Evolutionary conservation across 108 stramenopile genomes (phyloP).

Genomic region (Nannochloropsis gaditana): DNA sequence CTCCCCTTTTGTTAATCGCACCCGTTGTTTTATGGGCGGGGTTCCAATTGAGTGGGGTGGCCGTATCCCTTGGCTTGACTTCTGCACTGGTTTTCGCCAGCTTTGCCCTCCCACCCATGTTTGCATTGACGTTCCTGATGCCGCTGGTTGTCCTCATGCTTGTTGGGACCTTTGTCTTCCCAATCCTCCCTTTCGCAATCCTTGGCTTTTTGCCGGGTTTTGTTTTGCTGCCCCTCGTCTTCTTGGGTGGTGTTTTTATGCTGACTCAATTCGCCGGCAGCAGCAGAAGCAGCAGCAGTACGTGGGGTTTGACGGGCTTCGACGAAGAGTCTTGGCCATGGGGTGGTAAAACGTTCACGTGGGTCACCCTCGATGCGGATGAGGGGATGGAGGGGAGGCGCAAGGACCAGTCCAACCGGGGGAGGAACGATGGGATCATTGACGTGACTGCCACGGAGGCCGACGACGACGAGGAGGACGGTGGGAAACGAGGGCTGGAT

Average conservation of each 20-base stretch:
- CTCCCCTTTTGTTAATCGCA: background rate
- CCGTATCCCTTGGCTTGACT: background rate
- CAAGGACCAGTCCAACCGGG: background rate
- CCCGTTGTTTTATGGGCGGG: background rate
- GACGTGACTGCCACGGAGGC: background rate
- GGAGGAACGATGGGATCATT: background rate
- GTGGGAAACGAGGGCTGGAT: background rate
- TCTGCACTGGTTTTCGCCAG: background rate
- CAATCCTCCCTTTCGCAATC: background rate
- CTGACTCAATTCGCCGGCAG: background rate
- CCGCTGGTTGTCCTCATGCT: background rate
- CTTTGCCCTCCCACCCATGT: constrained; percentile 7
- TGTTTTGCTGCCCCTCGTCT: background rate
- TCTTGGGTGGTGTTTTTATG: background rate
- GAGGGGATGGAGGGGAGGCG: background rate
- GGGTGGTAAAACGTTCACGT: background rate
- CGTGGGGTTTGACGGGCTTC: background rate
- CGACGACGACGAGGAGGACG: background rate
- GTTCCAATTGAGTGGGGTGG: background rate
- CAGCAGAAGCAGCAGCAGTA: background rate
- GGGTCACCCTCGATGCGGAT: background rate
- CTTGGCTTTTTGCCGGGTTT: constrained; percentile 17
- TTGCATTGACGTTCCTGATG: background rate
- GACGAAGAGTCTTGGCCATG: background rate
- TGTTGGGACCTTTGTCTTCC: background rate